Conservation (phyloP, 2,329 filamentous ascomycete species). For the Fusarium pilosicola region DNA sequence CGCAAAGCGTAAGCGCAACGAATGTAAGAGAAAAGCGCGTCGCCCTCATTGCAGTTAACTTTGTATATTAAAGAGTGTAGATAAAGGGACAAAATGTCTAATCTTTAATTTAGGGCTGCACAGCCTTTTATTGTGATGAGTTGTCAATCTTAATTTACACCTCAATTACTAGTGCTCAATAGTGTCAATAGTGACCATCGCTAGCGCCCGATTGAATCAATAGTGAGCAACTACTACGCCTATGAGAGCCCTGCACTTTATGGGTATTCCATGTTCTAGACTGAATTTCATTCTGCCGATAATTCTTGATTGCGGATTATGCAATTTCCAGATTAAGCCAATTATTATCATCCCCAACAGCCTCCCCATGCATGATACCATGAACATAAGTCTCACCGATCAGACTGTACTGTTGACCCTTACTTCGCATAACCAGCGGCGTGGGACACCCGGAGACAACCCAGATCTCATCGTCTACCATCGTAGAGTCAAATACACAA, state of each 20-base stretch:
- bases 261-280: too few relatives aligned
- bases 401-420: not conserved
- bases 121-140: not conserved
- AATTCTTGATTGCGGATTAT: not conserved
- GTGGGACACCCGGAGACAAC: not conserved
- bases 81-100: too few relatives aligned
- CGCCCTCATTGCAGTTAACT: not conserved
- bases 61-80: too few relatives aligned
- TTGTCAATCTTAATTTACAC: not conserved
- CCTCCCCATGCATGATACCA: not conserved
- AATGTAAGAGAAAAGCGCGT: not conserved
- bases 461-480: not conserved
- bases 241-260: not conserved
- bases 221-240: too few relatives aligned
- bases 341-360: not conserved
- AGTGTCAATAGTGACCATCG: not conserved
- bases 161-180: not conserved
- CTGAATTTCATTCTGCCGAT: not conserved
- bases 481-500: not conserved
- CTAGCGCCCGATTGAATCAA: accelerated
- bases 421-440: not conserved
- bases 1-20: not conserved
- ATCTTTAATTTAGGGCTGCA: too few relatives aligned
- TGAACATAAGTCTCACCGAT: not conserved
- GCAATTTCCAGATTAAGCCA: not conserved